Base-by-base conservation (phyloP, 805 yeast species). In the Torulaspora delbrueckii region DNA sequence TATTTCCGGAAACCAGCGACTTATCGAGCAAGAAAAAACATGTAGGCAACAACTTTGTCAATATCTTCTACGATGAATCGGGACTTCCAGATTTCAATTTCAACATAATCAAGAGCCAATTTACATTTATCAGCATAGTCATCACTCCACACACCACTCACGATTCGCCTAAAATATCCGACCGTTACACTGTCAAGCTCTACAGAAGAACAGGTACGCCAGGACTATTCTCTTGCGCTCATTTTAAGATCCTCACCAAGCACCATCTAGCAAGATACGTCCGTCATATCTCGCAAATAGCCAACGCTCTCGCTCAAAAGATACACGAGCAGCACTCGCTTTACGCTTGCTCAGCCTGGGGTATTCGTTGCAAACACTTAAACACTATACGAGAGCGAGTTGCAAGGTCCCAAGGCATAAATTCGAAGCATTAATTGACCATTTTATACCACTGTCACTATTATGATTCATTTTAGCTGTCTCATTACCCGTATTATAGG, bases 31-130 rank as follows among this genome's bases (percentile, higher is more conserved):
- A 87, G 65, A 88, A 88, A 64, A 69, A 89, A 45, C 96, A 88
- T 60, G 84, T 88, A 51, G 96, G 96, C 6, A 88, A 88, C 66
- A 77, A 87, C 59, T 82, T 79, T 62, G 93, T 88, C 46, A 85
- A 83, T 58, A 78, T 88, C 19, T 88, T 76, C 60, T 89, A 81
- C 69, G 86, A 88, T 57, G 96, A 88, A 55, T 79, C 88, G 2
- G 79, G 81, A 0, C 63, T 65, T 4, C 77, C 79, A 3, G 26
- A 37, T 12, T 86, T 85, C 65, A 78, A 82, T 49, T 84, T 86
- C 68, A 84, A 84, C 55, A 64, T 79, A 35, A 78, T 87, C 50
- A 75, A 77, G 61, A 78, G 88, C 9, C 96, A 88, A 65, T 88
- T 88, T 72, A 87, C 84, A 54, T 87, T 87, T 62, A 72, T 89